phyloP scores from a whole-genome alignment of 129 eudicot species.

The Artemisia annua region DNA sequence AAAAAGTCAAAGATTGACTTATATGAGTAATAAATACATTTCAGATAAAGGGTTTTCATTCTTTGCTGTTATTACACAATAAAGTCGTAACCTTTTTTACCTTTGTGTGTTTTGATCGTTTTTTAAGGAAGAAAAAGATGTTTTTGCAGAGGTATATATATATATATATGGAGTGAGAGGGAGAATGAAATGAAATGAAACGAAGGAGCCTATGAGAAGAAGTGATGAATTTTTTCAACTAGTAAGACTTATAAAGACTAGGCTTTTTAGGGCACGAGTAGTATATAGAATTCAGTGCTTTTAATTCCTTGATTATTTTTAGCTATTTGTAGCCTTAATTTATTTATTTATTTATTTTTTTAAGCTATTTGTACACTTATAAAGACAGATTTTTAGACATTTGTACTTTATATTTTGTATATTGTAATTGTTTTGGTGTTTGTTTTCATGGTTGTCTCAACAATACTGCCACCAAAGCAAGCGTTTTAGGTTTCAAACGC shows the following conservation, averaged over 20 bases:
- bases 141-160: slow-evolving; percentile 4
- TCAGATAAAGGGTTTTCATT: slow-evolving; percentile 19
- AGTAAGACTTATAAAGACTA: slow-evolving; percentile 28
- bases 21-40: slow-evolving; percentile 25
- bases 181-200: not conserved
- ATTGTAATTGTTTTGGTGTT: no score
- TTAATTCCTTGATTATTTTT: not conserved
- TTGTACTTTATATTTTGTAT: no score
- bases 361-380: no score
- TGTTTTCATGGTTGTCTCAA: no score
- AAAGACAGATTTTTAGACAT: no score
- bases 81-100: slow-evolving; percentile 31
- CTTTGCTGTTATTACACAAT: slow-evolving; percentile 10
- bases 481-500: no score
- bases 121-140: slow-evolving; percentile 7
- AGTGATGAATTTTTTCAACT: slow-evolving; percentile 30
- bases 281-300: slow-evolving; percentile 26
- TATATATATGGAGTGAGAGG: slow-evolving; percentile 18
- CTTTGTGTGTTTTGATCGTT: slow-evolving; percentile 28
- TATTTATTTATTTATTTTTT: no score
- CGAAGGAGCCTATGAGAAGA: slow-evolving; percentile 26
- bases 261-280: slow-evolving; percentile 36
- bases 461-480: no score
- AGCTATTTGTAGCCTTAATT: no score
- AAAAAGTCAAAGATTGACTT: slow-evolving; percentile 28